Evolutionary conservation across 768 basidiomycete genomes (phyloP).

Genomic region (Boletus patriciae): DNA sequence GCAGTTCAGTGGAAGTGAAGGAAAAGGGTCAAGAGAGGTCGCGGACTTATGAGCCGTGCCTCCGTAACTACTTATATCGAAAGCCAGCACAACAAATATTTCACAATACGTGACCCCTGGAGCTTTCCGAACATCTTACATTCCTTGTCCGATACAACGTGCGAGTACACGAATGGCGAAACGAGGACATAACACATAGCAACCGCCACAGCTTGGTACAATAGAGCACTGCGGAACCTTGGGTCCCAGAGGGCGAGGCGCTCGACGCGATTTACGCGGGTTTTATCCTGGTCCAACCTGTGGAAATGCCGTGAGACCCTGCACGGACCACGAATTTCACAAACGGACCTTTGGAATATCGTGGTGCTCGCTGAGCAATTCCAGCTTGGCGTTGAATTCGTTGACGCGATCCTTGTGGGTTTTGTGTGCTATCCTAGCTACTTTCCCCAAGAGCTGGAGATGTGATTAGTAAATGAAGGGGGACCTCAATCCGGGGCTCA

Average conservation of each 20-base stretch:
- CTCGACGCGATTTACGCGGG: constrained; percentile 31
- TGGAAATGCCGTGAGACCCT: constrained; percentile 25
- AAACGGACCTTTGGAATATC: constrained; percentile 83
- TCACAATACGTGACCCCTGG: constrained; percentile 33
- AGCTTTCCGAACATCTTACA: constrained; percentile 27
- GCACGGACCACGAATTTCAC: constrained; percentile 28
- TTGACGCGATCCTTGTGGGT: constrained; percentile 93
- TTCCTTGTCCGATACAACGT: constrained; percentile 18
- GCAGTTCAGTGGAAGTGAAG: constrained; percentile 32
- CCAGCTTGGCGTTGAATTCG: constrained; percentile 86
- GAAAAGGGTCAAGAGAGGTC: constrained; percentile 37
- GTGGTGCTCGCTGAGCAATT: constrained; percentile 88
- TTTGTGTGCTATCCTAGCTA: constrained; percentile 74
- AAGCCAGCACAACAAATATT: constrained; percentile 34
- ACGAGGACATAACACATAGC: constrained; percentile 17
- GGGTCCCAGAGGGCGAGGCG: constrained; percentile 15
- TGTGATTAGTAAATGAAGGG: constrained; percentile 9
- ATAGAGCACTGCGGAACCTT: constrained; percentile 11
- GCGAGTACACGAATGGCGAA: constrained; percentile 24
- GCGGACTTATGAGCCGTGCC: constrained; percentile 35
- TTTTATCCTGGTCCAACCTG: constrained; percentile 88
- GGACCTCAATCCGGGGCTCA: constrained; percentile 38
- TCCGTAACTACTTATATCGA: constrained; percentile 42
- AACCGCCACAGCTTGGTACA: constrained; percentile 19
- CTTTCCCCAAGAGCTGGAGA: constrained; percentile 68